phyloP scores from a whole-genome alignment of 1,284 basidiomycete genomes.

The Apiotrichum gracile region DNA sequence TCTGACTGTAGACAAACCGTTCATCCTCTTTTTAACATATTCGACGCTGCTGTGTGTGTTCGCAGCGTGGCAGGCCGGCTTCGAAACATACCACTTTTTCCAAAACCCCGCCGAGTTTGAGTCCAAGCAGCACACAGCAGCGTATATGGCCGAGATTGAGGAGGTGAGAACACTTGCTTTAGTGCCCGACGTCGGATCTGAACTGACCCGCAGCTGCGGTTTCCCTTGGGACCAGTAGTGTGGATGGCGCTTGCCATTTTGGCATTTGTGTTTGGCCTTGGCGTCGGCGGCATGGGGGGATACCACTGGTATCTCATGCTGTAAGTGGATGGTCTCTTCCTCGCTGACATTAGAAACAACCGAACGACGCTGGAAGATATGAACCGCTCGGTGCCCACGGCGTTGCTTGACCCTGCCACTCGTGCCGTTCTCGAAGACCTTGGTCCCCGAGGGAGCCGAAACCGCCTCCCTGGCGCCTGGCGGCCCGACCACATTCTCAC shows the following conservation, averaged over 20 bases:
- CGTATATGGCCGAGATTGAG: slow-evolving; percentile 3
- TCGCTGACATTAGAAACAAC: slow-evolving; percentile 58
- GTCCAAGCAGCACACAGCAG: not conserved
- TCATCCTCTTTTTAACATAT: slow-evolving; percentile 71
- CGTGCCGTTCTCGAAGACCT: slow-evolving; percentile 6
- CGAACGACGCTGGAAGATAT: slow-evolving; percentile 78
- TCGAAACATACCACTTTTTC: slow-evolving; percentile 63
- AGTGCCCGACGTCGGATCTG: not conserved
- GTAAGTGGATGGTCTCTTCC: slow-evolving; percentile 50
- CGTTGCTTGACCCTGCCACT: slow-evolving; percentile 23
- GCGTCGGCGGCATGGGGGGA: slow-evolving; percentile 66
- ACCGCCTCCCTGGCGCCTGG: slow-evolving; percentile 24
- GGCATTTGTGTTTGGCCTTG: slow-evolving; percentile 59
- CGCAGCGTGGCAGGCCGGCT: slow-evolving; percentile 55
- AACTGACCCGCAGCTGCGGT: slow-evolving; percentile 50
- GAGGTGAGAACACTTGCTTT: not conserved
- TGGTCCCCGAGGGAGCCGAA: slow-evolving; percentile 5
- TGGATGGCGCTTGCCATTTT: slow-evolving; percentile 61
- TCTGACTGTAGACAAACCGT: slow-evolving; percentile 58
- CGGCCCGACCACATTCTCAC: slow-evolving; percentile 67
- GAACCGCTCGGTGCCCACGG: slow-evolving; percentile 54
- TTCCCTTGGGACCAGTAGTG: slow-evolving; percentile 56
- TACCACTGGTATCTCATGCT: slow-evolving; percentile 71
- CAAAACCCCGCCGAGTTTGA: slow-evolving; percentile 42
- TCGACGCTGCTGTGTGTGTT: slow-evolving; percentile 62